phyloP scores from a whole-genome alignment of 306 rosid genomes.

The Dalbergia cochinchinensis region DNA sequence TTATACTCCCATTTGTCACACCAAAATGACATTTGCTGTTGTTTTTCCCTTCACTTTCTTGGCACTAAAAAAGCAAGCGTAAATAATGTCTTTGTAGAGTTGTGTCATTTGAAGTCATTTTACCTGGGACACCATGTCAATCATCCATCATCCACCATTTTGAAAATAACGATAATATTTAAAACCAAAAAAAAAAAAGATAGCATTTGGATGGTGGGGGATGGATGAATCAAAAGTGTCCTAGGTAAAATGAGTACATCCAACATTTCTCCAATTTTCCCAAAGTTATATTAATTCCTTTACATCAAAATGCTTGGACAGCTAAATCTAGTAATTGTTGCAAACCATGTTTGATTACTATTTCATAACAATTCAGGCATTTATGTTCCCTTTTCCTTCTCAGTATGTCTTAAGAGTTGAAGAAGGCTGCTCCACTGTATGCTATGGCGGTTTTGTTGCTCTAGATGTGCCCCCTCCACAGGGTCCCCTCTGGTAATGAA shows the following conservation, averaged over 20 bases:
- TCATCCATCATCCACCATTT: no score
- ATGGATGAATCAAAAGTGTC: no score
- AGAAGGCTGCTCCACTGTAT: conserved; percentile 58
- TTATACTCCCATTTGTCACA: not conserved
- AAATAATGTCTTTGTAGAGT: not conserved
- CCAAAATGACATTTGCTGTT: conserved; percentile 4
- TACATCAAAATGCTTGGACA: not conserved
- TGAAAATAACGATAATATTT: no score
- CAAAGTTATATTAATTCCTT: not conserved
- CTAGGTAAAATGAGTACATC: no score
- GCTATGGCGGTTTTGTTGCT: conserved; percentile 73
- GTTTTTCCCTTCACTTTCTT: conserved; percentile 45
- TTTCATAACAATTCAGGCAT: conserved; percentile 9
- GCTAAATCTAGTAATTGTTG: not conserved
- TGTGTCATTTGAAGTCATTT: no score
- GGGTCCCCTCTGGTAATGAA: conserved; percentile 76
- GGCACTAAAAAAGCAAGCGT: conserved; percentile 58
- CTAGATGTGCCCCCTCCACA: conserved; percentile 79
- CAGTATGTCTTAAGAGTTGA: conserved; percentile 74
- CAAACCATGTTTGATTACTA: conserved; percentile 1
- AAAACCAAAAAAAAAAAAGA: no score
- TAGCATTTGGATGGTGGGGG: no score
- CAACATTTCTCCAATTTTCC: not conserved
- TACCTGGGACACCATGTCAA: no score
- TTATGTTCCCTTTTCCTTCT: conserved; percentile 19